Base-by-base conservation (phyloP, 2,329 filamentous ascomycete genomes). In the Botryotinia narcissicola region DNA sequence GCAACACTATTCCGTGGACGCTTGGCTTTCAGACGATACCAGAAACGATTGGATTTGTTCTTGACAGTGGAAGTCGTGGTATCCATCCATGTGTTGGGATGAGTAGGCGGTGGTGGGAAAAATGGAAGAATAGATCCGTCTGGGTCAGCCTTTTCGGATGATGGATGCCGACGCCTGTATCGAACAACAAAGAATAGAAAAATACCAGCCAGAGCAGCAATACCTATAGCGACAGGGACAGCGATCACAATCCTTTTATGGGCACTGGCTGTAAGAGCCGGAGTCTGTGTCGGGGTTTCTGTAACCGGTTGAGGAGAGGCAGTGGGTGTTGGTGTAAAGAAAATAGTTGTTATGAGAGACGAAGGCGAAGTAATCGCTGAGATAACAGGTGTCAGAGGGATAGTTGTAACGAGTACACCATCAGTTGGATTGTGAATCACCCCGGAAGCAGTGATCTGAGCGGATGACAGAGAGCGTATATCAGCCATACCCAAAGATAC, bases 51-150 rank as follows among this genome's bases (percentile, higher is more conserved):
- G 4, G 40, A 22, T 35, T 35, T 48, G 12, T 29, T 35, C 42
- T 70, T 70, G 1, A 72, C 7, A 40, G 40, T 60, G 10, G 40
- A 57, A n/a, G 48, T 8, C 18, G 42, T 59, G 22, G 48, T 61
- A 44, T 72, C 62, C 37, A 61, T 68, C 62, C 71, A 72, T 18
- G 70, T 72, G 35, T 57, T 70, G 14, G 44, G 71, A 29, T 73
- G 64, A n/a, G 44, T 70, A 16, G 71, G 71, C 6, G 71, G 71
- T n/a, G 63, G 44, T 54, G 66, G 71, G 20, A 73, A 73, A 46
- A 70, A 70, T 29, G 64, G 66, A 20, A 73, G 71, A 16, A 73
- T 70, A 32, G 64, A 73, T 16, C 37, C 51, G 12, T 62, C 68
- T 37, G 20, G n/a, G 18, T 59, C 37, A 35, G 10, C 14, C 25